Evolutionary conservation across 345 rosid genomes (phyloP), one percentile per base, ranked within the genome.

Genomic region (Noccaea bulbosa): DNA sequence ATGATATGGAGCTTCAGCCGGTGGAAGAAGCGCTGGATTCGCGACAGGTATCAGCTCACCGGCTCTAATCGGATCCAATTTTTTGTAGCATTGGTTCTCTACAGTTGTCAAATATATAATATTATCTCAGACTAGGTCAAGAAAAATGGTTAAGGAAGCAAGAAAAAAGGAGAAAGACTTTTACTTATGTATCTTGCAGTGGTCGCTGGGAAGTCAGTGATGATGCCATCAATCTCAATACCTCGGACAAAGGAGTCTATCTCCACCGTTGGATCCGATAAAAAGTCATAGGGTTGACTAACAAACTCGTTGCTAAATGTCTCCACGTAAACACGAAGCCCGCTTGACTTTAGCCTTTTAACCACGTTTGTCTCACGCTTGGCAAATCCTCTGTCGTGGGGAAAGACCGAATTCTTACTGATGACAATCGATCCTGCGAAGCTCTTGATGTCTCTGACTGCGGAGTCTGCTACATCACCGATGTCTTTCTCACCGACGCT

Each of bases 191-290:
- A 94, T 80, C 88, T 81, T 75, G 78, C 84, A 70, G 96, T 70
- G 37, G 96, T 94, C 72, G 16, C 67, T 3, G 96, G 97, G 75
- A 87, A 94, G 33, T 82, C 95, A 15, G 97, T 94, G 76, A 94
- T 56, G 66, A 94, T 75, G 32, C 95, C 96, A 48, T 67, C 68
- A 8, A 94, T 46, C 3, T 45, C 20, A 11, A 24, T 49, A 45
- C 40, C 81, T 7, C 0, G 1, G 9, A 69, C 74, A 65, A 56
- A 87, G 17, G 82, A 32, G 81, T 89, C 81, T 60, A 94, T 62
- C 83, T 91, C 97, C 59, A 85, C 83, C 1, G 84, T 89, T 34
- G 95, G 72, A 69, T 94, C 97, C 3, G 85, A 66, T 78, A 81
- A 82, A 80, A 85, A 86, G 71, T 94, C 99, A 87, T 75, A 77